Evolutionary conservation across 176 grass and related monocot species (phyloP), one percentile per base, ranked within the genome.

Genomic region (Rhynchospora pubera): DNA sequence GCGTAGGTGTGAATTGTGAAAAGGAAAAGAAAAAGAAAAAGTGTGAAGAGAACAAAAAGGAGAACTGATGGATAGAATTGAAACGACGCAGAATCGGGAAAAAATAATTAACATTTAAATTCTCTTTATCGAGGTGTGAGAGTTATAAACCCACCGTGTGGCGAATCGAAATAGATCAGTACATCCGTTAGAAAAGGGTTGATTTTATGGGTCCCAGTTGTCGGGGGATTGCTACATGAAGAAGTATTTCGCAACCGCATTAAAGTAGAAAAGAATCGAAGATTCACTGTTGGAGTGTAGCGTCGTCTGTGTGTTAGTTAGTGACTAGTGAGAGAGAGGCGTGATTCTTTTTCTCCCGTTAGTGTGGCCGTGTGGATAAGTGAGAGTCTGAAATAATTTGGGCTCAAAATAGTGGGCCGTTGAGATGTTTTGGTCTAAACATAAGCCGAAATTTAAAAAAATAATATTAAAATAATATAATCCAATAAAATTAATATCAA

Each of bases 41-140:
- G 57, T 59, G 12, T 0, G 53, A n/a, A 74, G 26, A 63, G 26
- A 68, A 24, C 74, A 79, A n/a, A n/a, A 18, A 57, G 39, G 13
- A 79, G 60, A 81, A 81, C 60, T 65, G 60, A 65, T 81, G 79
- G 79, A 65, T 81, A 63, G 79, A 65, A 80, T 80, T 80, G 45
- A 85, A 39, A 75, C 22, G 22, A 75, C 47, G 22, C 47, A 66
- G 46, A 85, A 68, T 65, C 21, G 9, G 79, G 57, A 46, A 65
- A 43, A 28, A 79, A 60, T 1, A 84, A 77, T 48, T 16, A 73
- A 52, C 14, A 75, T 48, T 42, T 44, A 43, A 22, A 39, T 57
- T 72, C 42, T 70, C 8, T 23, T 3, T 5, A 73, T 12, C 45
- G 12, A 73, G 30, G 46, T 58, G 57, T 34, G 9, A 51, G 48